Percentiles rank a stretch among this genome's conserved stretches.
Evolutionary conservation across 78 protist genomes (phyloP).

Genomic region (Neovahlkampfia damariscottae): DNA sequence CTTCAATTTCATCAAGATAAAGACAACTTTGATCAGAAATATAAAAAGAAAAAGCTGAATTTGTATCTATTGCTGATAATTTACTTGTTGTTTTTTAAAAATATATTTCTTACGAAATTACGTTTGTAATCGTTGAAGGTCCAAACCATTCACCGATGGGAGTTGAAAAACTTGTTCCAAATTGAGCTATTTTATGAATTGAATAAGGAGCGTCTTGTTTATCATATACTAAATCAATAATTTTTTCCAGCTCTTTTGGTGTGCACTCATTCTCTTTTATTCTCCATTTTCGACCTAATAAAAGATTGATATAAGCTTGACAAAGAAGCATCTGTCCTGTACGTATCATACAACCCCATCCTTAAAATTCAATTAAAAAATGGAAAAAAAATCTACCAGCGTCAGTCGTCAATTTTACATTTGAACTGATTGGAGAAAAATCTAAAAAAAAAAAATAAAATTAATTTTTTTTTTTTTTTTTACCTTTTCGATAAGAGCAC

Average conservation of each 20-base stretch:
- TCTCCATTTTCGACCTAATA: background rate
- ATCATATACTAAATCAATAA: background rate
- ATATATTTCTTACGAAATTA: background rate
- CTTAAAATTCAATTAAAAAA: too few species aligned
- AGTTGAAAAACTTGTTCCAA: conserved; percentile 28
- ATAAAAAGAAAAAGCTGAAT: conserved; percentile 11
- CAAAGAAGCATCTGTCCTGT: conserved; percentile 13
- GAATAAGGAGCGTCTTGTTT: conserved; percentile 40
- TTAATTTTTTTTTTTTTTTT: too few species aligned
- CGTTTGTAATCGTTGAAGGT: conserved; percentile 27
- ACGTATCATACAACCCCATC: conserved; percentile 22
- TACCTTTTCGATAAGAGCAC: too few species aligned
- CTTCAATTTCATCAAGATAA: conserved; percentile 19
- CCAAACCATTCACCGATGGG: conserved; percentile 64
- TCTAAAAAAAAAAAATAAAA: too few species aligned
- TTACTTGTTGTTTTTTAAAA: conserved; percentile 3
- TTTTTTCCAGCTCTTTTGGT: background rate
- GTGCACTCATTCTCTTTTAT: background rate
- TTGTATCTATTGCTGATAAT: background rate
- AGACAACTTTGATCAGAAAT: conserved; percentile 6
- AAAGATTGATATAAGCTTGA: background rate
- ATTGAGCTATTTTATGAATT: conserved; percentile 43
- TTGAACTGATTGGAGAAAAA: too few species aligned
- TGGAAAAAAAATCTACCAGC: too few species aligned
- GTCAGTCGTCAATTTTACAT: too few species aligned